Base-by-base conservation (phyloP, 164 flowering plant species). In the Dillenia suffruticosa region DNA sequence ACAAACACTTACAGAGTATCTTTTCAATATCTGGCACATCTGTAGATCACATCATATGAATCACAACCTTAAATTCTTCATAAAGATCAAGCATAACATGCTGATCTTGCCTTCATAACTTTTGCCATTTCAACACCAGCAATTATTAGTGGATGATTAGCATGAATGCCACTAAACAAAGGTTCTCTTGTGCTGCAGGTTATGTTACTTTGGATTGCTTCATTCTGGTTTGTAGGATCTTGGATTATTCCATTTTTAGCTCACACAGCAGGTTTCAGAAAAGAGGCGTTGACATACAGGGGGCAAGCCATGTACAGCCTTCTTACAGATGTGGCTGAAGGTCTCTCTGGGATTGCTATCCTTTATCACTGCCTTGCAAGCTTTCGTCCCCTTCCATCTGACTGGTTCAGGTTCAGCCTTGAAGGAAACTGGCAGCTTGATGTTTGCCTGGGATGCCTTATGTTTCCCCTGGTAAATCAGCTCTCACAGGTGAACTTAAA, bases 221-320 rank as follows among this genome's bases (percentile, higher is more conserved):
- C 99, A 26, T 94, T 94, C 72, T 94, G 99, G 94, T 85, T 94
- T 15, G 89, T 95, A 54, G 99, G 97, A 19, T 86, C 99, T 14
- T 95, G 96, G 97, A 74, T 92, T 77, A 78, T 92, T 64, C 99
- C 97, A 40, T 91, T 89, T 70, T 74, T 78, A 52, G 96, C 92
- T 49, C 94, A 95, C 60, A 65, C 82, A 13, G 73, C 83, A 24
- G 97, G 99, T 32, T 85, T 86, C 76, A 85, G 75, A 70, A 86
- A 84, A 68, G 96, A 84, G 24, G 76, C 95, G 26, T 62, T 91
- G 40, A 87, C 99, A 7, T 84, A 84, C 52, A 76, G 99, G 73
- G 97, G 96, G 12, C 99, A 94, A 65, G 99, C 99, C 32, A 72
- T 94, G 44, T 89, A 85, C 71, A 89, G 99, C 74, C 92, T 94